Conservation (phyloP, 2,329 filamentous ascomycete species). For the Teratosphaeria epicoccoides region DNA sequence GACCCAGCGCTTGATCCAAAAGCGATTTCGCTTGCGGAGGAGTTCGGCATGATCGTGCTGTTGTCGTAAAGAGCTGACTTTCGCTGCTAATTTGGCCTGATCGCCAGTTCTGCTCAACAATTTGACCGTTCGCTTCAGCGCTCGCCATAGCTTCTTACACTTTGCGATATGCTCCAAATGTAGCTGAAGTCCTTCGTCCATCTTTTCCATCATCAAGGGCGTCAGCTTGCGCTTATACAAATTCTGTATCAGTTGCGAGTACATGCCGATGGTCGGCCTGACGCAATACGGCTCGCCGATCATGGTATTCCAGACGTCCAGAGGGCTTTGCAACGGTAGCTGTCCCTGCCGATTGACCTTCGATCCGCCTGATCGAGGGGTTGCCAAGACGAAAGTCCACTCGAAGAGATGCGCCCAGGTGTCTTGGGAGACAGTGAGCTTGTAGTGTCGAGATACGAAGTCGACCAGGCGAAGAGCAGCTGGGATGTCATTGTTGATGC, state of each 20-base stretch:
- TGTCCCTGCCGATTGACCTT: constrained; percentile 22
- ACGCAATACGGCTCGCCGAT: constrained; percentile 47
- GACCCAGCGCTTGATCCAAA: constrained; percentile 20
- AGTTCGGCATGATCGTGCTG: constrained; percentile 13
- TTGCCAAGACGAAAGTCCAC: constrained; percentile 52
- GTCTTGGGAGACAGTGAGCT: constrained; percentile 44
- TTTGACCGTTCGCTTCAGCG: not conserved
- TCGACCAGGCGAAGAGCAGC: constrained; percentile 51
- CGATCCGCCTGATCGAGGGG: constrained; percentile 24
- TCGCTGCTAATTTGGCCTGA: not conserved
- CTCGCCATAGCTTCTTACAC: not conserved
- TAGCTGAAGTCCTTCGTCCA: constrained; percentile 14
- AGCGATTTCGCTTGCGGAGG: constrained; percentile 11
- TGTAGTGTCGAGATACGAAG: constrained; percentile 50
- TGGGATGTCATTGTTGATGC: constrained; percentile 53
- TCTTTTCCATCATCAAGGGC: constrained; percentile 12
- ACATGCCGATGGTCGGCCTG: constrained; percentile 47
- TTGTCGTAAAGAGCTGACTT: not conserved
- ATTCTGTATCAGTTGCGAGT: constrained; percentile 29
- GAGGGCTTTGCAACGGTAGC: constrained; percentile 36
- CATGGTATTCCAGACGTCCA: constrained; percentile 50
- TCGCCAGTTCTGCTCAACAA: not conserved
- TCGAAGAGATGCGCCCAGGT: constrained; percentile 59
- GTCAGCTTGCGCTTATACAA: constrained; percentile 9
- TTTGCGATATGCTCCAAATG: constrained; percentile 1